Conservation (phyloP, 371 early-diverging fungal genomes). For the Mortierella sp. region DNA sequence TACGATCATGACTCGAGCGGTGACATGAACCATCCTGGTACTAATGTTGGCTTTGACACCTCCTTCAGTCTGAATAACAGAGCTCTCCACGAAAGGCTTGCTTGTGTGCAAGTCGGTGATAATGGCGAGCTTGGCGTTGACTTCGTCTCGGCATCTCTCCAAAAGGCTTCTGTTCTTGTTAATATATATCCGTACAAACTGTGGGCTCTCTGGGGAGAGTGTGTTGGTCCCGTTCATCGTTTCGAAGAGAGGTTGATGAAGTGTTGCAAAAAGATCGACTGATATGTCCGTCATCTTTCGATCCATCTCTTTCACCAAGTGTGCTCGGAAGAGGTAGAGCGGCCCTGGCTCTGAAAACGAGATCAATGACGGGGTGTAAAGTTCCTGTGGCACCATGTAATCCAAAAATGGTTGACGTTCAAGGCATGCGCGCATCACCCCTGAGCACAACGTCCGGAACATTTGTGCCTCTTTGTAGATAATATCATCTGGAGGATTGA, state of each 20-base stretch:
- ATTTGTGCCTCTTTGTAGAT: conserved; percentile 50
- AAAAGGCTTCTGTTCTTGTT: conserved; percentile 39
- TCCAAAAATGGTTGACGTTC: conserved; percentile 18
- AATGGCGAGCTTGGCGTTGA: conserved; percentile 39
- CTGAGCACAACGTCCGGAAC: conserved; percentile 8
- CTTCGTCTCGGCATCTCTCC: conserved; percentile 39
- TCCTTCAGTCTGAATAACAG: not conserved
- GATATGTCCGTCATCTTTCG: conserved; percentile 44
- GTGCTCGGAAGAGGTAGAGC: conserved; percentile 44
- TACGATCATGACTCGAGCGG: conserved; percentile 35
- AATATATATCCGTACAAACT: conserved; percentile 49
- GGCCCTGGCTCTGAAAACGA: conserved; percentile 42
- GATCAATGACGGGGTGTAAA: conserved; percentile 37
- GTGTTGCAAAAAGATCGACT: conserved; percentile 36
- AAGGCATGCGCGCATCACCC: conserved; percentile 12
- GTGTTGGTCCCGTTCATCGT: conserved; percentile 7
- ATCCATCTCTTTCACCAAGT: conserved; percentile 42
- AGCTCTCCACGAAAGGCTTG: conserved; percentile 16
- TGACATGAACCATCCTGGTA: conserved; percentile 20
- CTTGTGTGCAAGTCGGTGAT: conserved; percentile 26
- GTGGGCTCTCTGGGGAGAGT: conserved; percentile 33
- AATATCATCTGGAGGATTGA: conserved; percentile 36
- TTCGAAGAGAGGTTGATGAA: conserved; percentile 47
- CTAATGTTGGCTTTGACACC: conserved; percentile 3
- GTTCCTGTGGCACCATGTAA: conserved; percentile 26